phyloP scores from a whole-genome alignment of 139 green algal species.

The Chlorella sorokiniana region DNA sequence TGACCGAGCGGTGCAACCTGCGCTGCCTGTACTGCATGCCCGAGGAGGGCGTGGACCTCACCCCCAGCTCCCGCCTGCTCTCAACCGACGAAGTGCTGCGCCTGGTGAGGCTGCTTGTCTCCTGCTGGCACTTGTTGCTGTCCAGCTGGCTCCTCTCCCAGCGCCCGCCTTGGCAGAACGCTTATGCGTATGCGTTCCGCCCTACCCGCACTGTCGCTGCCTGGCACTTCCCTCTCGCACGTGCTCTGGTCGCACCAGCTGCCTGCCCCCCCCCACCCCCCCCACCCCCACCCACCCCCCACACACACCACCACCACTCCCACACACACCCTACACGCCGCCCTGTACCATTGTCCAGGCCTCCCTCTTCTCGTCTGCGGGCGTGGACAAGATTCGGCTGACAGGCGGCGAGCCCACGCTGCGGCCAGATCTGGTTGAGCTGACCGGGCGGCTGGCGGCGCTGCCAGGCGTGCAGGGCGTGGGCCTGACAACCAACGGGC shows the following conservation, averaged over 20 bases:
- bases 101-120: slow-evolving; percentile 62
- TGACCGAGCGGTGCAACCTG: slow-evolving; percentile 99
- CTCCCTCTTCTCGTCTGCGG: slow-evolving; percentile 78
- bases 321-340: background rate
- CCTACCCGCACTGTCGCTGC: no score
- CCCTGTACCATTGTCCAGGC: slow-evolving; percentile 51
- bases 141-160: no score
- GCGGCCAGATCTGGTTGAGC: slow-evolving; percentile 80
- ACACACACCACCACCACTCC: background rate
- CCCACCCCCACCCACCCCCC: no score
- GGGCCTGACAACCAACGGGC: slow-evolving; percentile 94
- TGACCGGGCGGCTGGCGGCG: slow-evolving; percentile 57
- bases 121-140: no score
- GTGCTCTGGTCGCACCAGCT: background rate
- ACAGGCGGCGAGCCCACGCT: slow-evolving; percentile 98
- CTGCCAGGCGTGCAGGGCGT: slow-evolving; percentile 76
- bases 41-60: slow-evolving; percentile 91
- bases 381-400: slow-evolving; percentile 94
- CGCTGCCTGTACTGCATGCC: slow-evolving; percentile 99
- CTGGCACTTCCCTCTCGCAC: background rate
- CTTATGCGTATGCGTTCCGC: no score
- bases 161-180: no score
- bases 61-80: slow-evolving; percentile 71
- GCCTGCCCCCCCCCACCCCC: no score
- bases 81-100: slow-evolving; percentile 78